Evolutionary conservation across 2,329 filamentous ascomycete species (phyloP).

Genomic region (Hypoxylon sp.): DNA sequence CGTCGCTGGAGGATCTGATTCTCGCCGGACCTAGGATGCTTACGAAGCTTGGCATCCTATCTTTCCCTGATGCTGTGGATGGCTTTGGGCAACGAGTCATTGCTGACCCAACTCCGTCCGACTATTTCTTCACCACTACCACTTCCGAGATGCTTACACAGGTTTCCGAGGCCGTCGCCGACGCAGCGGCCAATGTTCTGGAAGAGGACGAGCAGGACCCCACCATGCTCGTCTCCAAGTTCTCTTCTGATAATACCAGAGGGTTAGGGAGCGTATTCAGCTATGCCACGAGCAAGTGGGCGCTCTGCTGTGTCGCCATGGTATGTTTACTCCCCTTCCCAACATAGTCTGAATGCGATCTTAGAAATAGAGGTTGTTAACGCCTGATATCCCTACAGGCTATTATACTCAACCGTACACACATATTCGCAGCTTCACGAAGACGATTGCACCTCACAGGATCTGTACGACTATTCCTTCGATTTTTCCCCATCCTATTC

Average conservation of each 20-base stretch:
- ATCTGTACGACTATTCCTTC: slow-evolving; percentile 74
- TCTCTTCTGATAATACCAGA: slow-evolving; percentile 67
- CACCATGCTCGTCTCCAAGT: slow-evolving; percentile 53
- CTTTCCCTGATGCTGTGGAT: slow-evolving; percentile 67
- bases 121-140: slow-evolving; percentile 60
- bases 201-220: slow-evolving; percentile 54
- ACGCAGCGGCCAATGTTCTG: slow-evolving; percentile 50
- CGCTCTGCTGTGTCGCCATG: slow-evolving; percentile 84
- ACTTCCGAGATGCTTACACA: slow-evolving; percentile 52
- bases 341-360: not conserved
- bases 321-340: slow-evolving; percentile 49
- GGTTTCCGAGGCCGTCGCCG: slow-evolving; percentile 53
- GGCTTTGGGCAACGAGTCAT: slow-evolving; percentile 62
- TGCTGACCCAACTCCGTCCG: slow-evolving; percentile 45
- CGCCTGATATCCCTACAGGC: slow-evolving; percentile 57
- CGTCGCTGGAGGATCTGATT: slow-evolving; percentile 73
- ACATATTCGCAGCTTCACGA: slow-evolving; percentile 91
- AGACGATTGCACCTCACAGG: slow-evolving; percentile 80
- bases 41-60: slow-evolving; percentile 66
- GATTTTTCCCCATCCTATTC: slow-evolving; percentile 74
- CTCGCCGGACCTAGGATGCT: slow-evolving; percentile 75
- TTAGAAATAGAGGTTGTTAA: slow-evolving; percentile 20
- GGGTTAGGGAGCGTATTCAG: slow-evolving; percentile 87
- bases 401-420: slow-evolving; percentile 87
- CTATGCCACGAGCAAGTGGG: slow-evolving; percentile 93